Base-by-base conservation (phyloP, 257 asterid genomes). In the Solanum etuberosum region DNA sequence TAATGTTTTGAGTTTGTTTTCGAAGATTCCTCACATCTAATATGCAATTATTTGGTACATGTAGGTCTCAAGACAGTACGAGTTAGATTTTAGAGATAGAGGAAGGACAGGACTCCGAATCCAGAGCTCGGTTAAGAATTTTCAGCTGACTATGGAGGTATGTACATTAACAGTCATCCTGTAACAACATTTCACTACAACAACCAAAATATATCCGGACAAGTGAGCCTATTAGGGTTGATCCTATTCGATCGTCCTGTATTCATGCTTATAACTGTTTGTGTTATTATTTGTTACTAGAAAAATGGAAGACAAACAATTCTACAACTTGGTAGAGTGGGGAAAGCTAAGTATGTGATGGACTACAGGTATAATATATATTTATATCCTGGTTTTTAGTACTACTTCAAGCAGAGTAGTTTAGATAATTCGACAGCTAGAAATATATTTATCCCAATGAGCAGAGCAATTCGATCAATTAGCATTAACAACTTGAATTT, bases 261-360 rank as follows among this genome's bases (percentile, higher is more conserved):
- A 18, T 54, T 54, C 10, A 18, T 51, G 63, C 4, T 54, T 54
- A 32, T 57, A 83, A 83, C 73, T 57, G 43, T 15, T 63, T 67
- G 51, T 18, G 3, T 77, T 54, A 51, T 42, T 57, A 13, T 48
- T 54, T 84, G 86, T 85, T 12, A 27, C 14, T 43, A 94, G 98
- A 92, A 91, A 87, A 91, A 95, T 6, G 99, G 99, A 88, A 95
- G 92, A 91, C 99, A 97, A 87, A 93, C 95, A 15, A 93, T 96
- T 77, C 96, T 97, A 91, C 99, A 97, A 88, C 96, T 95, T 65
- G 98, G 98, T 87, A 90, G 98, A 88, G 92, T 97, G 88, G 98
- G 95, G 76, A 97, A 95, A 88, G 92, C 95, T 10, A 94, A 92
- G 90, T 96, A 94, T 63, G 98, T 94, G 87, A 95, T 97, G 99